These are phyloP conservation scores for Perilla frutescens DNA, from an alignment of 257 asterid genomes.

Conservation along the genomic window DNA sequence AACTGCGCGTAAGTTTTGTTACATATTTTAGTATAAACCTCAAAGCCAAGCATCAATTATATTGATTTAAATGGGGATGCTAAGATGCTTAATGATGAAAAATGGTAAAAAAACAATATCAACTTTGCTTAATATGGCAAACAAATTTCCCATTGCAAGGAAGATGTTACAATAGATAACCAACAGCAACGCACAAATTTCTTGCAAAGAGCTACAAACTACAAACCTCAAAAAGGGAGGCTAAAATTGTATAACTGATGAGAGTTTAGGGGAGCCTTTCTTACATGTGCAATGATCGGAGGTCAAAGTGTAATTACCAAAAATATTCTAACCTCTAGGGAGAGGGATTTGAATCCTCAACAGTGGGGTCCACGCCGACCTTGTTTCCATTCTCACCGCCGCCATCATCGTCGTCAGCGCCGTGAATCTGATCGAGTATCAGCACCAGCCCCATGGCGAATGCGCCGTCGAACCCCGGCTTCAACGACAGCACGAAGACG, in stretches of 20 bases:
- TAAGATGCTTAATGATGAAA: no score
- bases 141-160: not conserved
- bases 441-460: slow-evolving; percentile 72
- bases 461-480: slow-evolving; percentile 66
- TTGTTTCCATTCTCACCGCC: slow-evolving; percentile 33
- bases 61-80: no score
- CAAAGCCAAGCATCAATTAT: no score
- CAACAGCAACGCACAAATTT: not conserved
- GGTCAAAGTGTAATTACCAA: slow-evolving; percentile 26
- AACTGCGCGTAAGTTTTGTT: no score
- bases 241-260: no score
- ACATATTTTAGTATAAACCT: no score
- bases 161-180: no score
- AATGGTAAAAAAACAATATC: no score
- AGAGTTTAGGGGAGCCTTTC: not conserved
- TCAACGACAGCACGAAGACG: slow-evolving; percentile 50
- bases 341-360: slow-evolving; percentile 35
- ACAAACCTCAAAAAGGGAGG: no score
- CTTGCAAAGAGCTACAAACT: not conserved
- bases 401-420: slow-evolving; percentile 38
- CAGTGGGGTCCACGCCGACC: slow-evolving; percentile 52
- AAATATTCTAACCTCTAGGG: not conserved
- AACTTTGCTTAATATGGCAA: not conserved
- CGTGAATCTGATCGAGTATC: slow-evolving; percentile 62
- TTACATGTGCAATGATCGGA: not conserved